Evolutionary conservation across 306 rosid species (phyloP).

Genomic region (Mimosa pudica): DNA sequence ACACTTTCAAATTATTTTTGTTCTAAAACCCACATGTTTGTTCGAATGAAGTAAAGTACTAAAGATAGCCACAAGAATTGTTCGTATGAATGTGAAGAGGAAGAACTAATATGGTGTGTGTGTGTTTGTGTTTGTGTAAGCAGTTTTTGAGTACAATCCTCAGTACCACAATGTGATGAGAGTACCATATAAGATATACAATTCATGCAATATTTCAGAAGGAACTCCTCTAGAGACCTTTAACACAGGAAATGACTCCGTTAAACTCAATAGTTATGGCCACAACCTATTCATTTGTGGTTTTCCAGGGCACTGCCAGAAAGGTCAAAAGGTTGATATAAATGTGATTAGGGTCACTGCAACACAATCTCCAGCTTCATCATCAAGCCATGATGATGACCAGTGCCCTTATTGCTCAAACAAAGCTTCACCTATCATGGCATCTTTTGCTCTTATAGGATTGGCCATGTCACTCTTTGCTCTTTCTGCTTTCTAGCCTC

Average conservation of each 20-base stretch:
- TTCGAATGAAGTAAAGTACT: too few species aligned
- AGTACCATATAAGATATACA: conserved; percentile 83
- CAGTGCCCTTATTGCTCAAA: conserved; percentile 51
- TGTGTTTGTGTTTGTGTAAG: not conserved
- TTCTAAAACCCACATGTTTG: too few species aligned
- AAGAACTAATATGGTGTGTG: not conserved
- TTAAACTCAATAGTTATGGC: conserved; percentile 55
- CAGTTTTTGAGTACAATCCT: conserved; percentile 69
- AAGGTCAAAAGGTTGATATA: conserved; percentile 83
- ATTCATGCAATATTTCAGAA: conserved; percentile 66
- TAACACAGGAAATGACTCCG: conserved; percentile 76
- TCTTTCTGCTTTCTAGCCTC: conserved; percentile 33
- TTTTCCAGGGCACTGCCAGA: conserved; percentile 86
- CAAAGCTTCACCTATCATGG: conserved; percentile 43
- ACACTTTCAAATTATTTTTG: too few species aligned
- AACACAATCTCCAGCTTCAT: conserved; percentile 23
- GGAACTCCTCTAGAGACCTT: conserved; percentile 59
- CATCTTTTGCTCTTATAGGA: conserved; percentile 36
- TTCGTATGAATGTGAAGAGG: not conserved
- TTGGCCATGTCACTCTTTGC: conserved; percentile 39
- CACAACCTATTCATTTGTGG: conserved; percentile 89
- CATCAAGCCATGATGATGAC: not conserved
- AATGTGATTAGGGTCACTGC: conserved; percentile 45
- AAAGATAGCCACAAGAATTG: not conserved
- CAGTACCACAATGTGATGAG: conserved; percentile 84